Evolutionary conservation across 495 filamentous ascomycete genomes (phyloP), one percentile per base, ranked within the genome.

Genomic region (Aspergillus diversus): DNA sequence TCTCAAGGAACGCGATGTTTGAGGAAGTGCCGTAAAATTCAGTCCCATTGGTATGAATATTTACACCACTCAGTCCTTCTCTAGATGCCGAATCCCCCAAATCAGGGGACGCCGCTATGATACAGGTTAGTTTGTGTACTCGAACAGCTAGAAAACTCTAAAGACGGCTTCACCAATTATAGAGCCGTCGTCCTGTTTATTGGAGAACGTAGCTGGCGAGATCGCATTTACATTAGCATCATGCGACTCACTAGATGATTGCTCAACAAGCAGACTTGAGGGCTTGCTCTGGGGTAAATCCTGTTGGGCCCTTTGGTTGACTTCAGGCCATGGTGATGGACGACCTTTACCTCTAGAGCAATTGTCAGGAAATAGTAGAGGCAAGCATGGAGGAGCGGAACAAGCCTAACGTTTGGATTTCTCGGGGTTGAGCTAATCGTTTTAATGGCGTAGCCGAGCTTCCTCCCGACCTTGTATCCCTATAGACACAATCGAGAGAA

Each of bases 21-120:
- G 69, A 71, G 21, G 69, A 71, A 31, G 64, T 71, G 9, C 69
- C 69, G 48, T 71, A 71, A 55, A 71, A 71, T 49, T 71, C 66
- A 4, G 69, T 71, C n/a, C 69, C 69, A 37, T 69, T 71, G n/a
- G 69, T 71, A 42, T 71, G 69, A 13, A 71, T 51, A 32, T 71
- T 69, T 15, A 71, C 56, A 13, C 69, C 69, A 51, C 66, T 69
- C 33, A 71, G 35, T 3, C 69, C 69, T 37, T 69, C 69, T 55
- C 66, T 63, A 1, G 64, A 66, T 17, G 69, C 63, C 0, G 66
- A 64, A 48, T 71, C 69, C 12, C 61, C 50, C 15, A 71, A 21
- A 42, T 68, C 69, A 13, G 66, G 63, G 8, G 64, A 54, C 0
- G 42, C 63, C 60, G 16, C 51, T 55, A 27, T 8, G 31, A 27